Base-by-base conservation (phyloP, 2,329 filamentous ascomycete species). In the Colletotrichum sp. region DNA sequence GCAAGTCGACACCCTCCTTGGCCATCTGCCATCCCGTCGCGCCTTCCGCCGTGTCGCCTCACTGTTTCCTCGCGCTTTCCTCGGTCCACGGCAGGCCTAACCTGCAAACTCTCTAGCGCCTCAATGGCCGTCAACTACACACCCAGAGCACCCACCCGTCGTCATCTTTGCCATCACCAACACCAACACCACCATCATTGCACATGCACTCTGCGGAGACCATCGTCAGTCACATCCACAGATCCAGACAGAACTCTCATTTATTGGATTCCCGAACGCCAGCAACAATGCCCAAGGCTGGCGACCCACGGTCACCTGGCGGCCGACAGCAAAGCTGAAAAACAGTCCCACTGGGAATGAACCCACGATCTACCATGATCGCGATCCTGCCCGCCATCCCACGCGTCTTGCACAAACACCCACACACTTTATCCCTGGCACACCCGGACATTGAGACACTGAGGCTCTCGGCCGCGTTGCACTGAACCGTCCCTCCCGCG, bases 341-440 rank as follows among this genome's bases (percentile, higher is more conserved):
- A 24, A 63, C 4, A 69, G 34, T 49, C 66, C 57, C 65, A 55
- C 44, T 26, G 7, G 24, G 60, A 21, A 55, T 65, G 36, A 75
- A 66, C 60, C 67, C 68, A 52, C 60, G 60, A 72, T 75, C 69
- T 57, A 63, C 69, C 71, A 49, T 73, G 32, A 76, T 76, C 69
- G 57, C 69, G 70, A 76, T 73, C 44, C 57, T 34, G 57, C 26
- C 39, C 44, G 59, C 32, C 67, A 39, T 44, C 28, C 72, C 63
- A 34, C 44, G 44, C 57, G 39, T 44, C n/a, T 34, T 67, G 36
- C 26, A 52, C 62, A 55, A 34, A 39, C 72, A 55, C 62, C 52
- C 62, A n/a, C 52, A 72, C 60, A 62, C 69, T 63, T 36, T 55
- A 60, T 65, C 72, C 67, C 67, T 71, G 60, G 30, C 55, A 30